A percentile compares a stretch with the other conserved stretches of the same genome.
Conservation (phyloP, 2,329 filamentous ascomycete genomes). For the Colletotrichum brevisporum region DNA sequence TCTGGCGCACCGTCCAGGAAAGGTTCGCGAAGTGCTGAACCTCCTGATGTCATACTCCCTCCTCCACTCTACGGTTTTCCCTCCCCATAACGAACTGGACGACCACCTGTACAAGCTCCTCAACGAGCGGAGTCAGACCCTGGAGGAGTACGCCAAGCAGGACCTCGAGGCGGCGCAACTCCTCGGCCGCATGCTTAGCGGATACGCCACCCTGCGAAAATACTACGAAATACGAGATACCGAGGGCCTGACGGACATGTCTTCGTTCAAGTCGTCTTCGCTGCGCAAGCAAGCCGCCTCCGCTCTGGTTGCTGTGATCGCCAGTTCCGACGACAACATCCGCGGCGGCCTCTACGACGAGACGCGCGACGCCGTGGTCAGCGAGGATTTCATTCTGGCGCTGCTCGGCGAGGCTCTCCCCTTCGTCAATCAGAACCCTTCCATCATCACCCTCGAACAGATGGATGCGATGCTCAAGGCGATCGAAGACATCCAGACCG, state of each 20-base stretch:
- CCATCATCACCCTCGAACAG: constrained; percentile 77
- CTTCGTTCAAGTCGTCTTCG: constrained; percentile 62
- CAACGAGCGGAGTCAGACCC: constrained; percentile 77
- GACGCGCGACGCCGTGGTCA: constrained; percentile 84
- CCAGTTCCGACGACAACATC: constrained; percentile 90
- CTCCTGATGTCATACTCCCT: constrained; percentile 90
- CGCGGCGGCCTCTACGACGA: constrained; percentile 91
- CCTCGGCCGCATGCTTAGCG: constrained; percentile 87
- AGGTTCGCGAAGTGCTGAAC: constrained; percentile 88
- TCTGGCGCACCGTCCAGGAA: constrained; percentile 81
- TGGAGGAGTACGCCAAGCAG: constrained; percentile 79
- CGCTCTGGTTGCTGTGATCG: constrained; percentile 85
- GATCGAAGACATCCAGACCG: constrained; percentile 84
- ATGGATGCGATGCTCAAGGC: constrained; percentile 83
- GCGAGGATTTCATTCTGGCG: constrained; percentile 87
- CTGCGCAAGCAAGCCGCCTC: constrained; percentile 78
- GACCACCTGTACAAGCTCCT: constrained; percentile 78
- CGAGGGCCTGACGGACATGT: constrained; percentile 46
- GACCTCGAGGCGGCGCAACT: constrained; percentile 88
- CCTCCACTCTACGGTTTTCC: constrained; percentile 86
- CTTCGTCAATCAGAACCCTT: constrained; percentile 73
- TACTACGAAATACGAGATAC: constrained; percentile 90
- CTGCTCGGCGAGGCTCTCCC: constrained; percentile 87
- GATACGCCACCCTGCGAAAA: constrained; percentile 90
- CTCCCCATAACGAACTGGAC: constrained; percentile 80